Conservation (phyloP, 345 rosid genomes). For the Pseudoturritis turrita region DNA sequence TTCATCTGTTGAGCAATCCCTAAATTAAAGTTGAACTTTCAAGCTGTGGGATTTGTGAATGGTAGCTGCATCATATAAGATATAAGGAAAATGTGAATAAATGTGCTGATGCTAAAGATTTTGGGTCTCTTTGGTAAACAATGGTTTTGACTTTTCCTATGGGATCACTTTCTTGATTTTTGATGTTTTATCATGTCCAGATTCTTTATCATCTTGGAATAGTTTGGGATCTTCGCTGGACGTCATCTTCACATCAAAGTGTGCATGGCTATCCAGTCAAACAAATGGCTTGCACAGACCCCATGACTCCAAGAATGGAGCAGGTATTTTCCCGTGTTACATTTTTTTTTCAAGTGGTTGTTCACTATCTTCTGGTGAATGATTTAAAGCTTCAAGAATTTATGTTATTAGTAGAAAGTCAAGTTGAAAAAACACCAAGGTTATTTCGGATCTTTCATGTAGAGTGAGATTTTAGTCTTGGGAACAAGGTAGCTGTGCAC, state of each 20-base stretch:
- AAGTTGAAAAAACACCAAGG: neutral
- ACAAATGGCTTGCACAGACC: constrained; percentile 45
- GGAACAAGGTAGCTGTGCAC: neutral
- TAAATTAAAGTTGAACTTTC: neutral
- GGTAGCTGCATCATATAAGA: neutral
- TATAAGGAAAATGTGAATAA: neutral
- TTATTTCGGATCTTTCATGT: neutral
- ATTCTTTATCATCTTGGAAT: constrained; percentile 81
- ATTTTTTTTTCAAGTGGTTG: constrained; percentile 1
- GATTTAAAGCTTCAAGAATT: constrained; percentile 6
- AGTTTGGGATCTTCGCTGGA: constrained; percentile 91
- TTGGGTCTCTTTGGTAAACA: neutral
- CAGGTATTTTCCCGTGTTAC: constrained; percentile 45
- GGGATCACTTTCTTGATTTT: neutral
- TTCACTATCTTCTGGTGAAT: constrained; percentile 13
- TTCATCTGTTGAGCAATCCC: neutral
- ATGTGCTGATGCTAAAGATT: neutral
- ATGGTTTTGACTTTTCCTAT: neutral
- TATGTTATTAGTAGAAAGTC: neutral
- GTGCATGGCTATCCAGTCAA: constrained; percentile 32
- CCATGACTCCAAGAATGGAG: constrained; percentile 54
- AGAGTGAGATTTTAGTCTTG: constrained; percentile 1
- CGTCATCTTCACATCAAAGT: constrained; percentile 38
- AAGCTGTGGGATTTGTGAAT: neutral
- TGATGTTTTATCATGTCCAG: constrained; percentile 39